A percentile compares a stretch with the other conserved stretches of the same genome.
phyloP scores from a whole-genome alignment of 331 rosid genomes.

The Phaseolus coccineus region DNA sequence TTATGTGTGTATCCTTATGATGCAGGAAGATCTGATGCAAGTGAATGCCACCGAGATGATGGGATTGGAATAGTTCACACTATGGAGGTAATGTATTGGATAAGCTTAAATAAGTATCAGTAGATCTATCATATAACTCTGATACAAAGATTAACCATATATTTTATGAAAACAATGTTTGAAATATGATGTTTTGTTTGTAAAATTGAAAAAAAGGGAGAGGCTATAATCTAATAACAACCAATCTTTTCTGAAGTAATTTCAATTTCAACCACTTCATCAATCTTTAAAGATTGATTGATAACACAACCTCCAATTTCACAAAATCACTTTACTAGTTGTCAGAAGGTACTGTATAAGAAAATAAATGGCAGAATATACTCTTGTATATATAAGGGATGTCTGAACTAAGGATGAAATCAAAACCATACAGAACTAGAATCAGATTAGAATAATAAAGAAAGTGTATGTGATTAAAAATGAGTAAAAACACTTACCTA shows the following conservation, averaged over 20 bases:
- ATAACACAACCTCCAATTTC: not conserved
- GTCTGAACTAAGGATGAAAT: not conserved
- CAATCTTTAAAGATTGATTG: too few species aligned
- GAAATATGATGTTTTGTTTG: not conserved
- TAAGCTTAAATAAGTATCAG: slow-evolving; percentile 3
- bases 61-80: slow-evolving; percentile 51
- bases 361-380: not conserved
- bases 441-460: slow-evolving; percentile 5
- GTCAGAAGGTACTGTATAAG: not conserved
- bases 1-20: slow-evolving; percentile 9
- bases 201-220: not conserved
- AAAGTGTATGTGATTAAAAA: not conserved
- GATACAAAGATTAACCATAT: not conserved
- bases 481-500: slow-evolving; percentile 7
- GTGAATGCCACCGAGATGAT: slow-evolving; percentile 44
- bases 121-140: not conserved
- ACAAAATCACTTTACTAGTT: not conserved
- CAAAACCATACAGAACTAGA: not conserved
- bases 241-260: not conserved
- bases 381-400: not conserved
- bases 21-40: slow-evolving; percentile 61
- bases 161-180: slow-evolving; percentile 11
- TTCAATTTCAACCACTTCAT: not conserved
- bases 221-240: not conserved
- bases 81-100: slow-evolving; percentile 63